A percentile compares a stretch with the other conserved stretches of the same genome.
These are phyloP conservation scores for Ramalina intermedia DNA, from an alignment of 495 filamentous ascomycete species.

Conservation along the genomic window DNA sequence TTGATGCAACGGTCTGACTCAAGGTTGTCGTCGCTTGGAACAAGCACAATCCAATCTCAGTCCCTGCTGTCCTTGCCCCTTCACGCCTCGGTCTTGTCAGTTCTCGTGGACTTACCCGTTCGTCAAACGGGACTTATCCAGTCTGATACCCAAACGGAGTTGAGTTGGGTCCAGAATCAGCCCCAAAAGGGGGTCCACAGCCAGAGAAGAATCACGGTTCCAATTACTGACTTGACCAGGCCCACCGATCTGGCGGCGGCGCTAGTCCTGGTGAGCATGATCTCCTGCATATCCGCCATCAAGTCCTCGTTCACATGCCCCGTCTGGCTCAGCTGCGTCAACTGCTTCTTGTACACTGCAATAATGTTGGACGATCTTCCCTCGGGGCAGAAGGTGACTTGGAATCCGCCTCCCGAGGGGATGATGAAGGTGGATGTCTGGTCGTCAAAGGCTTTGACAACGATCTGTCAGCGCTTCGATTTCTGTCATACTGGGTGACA, in stretches of 20 bases:
- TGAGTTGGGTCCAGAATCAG: too few species aligned
- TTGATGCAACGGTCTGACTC: too few species aligned
- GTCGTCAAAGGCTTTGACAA: constrained; percentile 51
- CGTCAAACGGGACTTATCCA: too few species aligned
- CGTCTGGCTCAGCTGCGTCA: constrained; percentile 15
- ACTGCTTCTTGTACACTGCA: constrained; percentile 29
- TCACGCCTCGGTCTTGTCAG: too few species aligned
- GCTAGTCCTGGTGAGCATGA: not conserved
- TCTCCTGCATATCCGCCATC: constrained; percentile 7
- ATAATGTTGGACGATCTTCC: constrained; percentile 59
- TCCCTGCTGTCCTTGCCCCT: too few species aligned
- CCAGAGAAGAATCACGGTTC: not conserved
- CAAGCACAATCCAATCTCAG: too few species aligned
- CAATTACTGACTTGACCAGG: not conserved
- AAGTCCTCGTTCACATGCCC: constrained; percentile 5
- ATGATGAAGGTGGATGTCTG: constrained; percentile 60
- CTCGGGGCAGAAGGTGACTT: constrained; percentile 60
- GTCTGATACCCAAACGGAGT: too few species aligned
- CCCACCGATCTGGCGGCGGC: not conserved
- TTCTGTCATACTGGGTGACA: not conserved
- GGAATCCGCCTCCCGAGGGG: constrained; percentile 54
- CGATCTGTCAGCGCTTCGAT: not conserved
- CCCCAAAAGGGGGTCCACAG: not conserved
- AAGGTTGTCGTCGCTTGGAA: too few species aligned
- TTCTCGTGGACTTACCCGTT: too few species aligned